Base-by-base conservation (phyloP, 164 flowering plant species). In the Akebia trifoliata region DNA sequence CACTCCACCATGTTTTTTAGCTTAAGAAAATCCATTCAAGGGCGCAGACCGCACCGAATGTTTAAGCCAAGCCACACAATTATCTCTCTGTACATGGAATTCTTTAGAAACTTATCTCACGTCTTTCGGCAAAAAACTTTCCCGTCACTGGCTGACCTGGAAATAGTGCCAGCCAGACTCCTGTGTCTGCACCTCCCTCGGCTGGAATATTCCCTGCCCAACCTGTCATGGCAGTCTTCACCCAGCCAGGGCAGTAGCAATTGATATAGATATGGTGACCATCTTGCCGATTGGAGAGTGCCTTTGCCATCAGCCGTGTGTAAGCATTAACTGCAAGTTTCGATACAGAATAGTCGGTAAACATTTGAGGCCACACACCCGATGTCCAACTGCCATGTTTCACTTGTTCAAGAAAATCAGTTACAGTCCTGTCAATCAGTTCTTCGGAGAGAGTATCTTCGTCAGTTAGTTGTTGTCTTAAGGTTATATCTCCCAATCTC, bases 241-340 rank as follows among this genome's bases (percentile, higher is more conserved):
- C 97, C 96, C 87, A 86, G 6, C 99, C 99, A 0, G 99, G 99
- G 61, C 99, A 94, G 59, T 74, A 90, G 65, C 91, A 83, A 62
- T 90, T 94, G 49, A 94, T 66, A 43, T 66, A 78, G 26, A 90
- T 80, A 67, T 77, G 80, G 17, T 78, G 58, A 50, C 86, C 92
- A 24, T 93, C 94, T 11, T 84, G 84, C 32, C 82, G 71, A 6
- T 65, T 66, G 1, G 75, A 63, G 5, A 84, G 74, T 31, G 32
- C 53, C 72, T 72, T 86, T 22, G 90, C 93, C 79, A 77, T 60
- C 45, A 87, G 38, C 62, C 95, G 80, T 7, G 96, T 86, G 76
- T 79, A 94, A 29, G 83, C 69, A 74, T 90, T 94, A 0, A 94
- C 87, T 5, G 86, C 97, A 55, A 90, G 83, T 63, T 93, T 93